Evolutionary conservation across 345 rosid species (phyloP), one percentile per base, ranked within the genome.

Genomic region (Noccaea caerulescens): DNA sequence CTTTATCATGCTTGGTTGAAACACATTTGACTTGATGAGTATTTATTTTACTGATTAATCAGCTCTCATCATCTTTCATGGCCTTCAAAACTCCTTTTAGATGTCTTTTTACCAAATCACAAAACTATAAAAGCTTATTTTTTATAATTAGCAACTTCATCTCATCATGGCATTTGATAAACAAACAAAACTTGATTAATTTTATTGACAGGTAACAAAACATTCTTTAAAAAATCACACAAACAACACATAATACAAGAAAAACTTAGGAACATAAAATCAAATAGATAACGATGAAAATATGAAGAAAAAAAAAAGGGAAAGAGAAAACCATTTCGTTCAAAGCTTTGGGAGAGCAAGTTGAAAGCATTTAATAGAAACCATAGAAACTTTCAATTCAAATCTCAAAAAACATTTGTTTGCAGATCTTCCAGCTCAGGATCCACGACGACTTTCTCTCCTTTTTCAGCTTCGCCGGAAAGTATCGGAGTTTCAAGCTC

Each of bases 341-440:
- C 6, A 37, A 65, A 65, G 52, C 27, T 32, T 38, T 39, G 12
- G 13, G 3, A 72, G 27, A 64, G 58, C 64, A 63, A 56, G 51
- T 58, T 74, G 13, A 67, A 53, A 34, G 6, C 32, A 8, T 10
- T 33, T 33, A 13, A 14, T 42, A 47, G 18, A 65, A 49, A 47
- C 20, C 8, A 42, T 0, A 68, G 3, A 59, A 74, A 43, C 49
- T 1, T 67, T 8, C 14, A 30, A 27, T 46, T 27, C 12, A 74
- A 5, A 43, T 68, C 49, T 90, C 73, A 92, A 80, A 92, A 92
- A 74, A 92, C 77, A 72, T 88, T 90, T n/a, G 78, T 79, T 58
- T 88, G 94, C 44, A 92, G 72, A 75, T 88, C 98, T 45, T 80
- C 84, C 6, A 92, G 73, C 67, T 67, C 85, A 72, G 93, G 88